Conservation (phyloP, 495 filamentous ascomycete genomes). For the Lentithecium fluviatile region DNA sequence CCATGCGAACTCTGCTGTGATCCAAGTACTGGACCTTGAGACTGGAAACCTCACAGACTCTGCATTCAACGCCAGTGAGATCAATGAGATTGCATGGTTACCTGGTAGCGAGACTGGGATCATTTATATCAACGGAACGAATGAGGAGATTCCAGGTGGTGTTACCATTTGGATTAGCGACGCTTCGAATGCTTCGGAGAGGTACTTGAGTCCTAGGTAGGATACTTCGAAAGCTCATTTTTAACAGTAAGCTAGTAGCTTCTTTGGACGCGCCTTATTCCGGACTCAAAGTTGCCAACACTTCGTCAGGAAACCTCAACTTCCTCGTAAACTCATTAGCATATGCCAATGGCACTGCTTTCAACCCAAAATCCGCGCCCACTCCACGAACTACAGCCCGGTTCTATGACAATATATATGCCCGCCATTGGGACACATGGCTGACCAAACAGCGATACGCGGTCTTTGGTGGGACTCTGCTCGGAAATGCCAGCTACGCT, state of each 20-base stretch:
- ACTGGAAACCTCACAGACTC: constrained; percentile 44
- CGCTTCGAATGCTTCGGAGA: constrained; percentile 2
- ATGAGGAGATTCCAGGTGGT: constrained; percentile 47
- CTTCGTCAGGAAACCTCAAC: constrained; percentile 28
- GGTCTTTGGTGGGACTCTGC: constrained; percentile 49
- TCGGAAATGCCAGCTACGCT: constrained; percentile 29
- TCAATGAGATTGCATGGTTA: constrained; percentile 50
- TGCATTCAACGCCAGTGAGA: constrained; percentile 45
- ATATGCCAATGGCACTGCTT: constrained; percentile 59
- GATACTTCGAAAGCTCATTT: neutral
- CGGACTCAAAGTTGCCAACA: constrained; percentile 34
- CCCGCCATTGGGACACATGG: constrained; percentile 76
- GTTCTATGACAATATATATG: constrained; percentile 69
- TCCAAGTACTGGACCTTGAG: constrained; percentile 45
- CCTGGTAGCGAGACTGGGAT: constrained; percentile 46
- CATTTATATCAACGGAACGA: constrained; percentile 52
- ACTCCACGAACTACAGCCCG: constrained; percentile 59
- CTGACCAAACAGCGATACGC: constrained; percentile 52
- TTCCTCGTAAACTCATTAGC: constrained; percentile 50
- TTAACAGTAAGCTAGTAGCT: constrained; percentile 21
- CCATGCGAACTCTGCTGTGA: constrained; percentile 42
- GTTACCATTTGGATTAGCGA: constrained; percentile 48
- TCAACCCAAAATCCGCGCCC: constrained; percentile 58
- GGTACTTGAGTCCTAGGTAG: neutral
- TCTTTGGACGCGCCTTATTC: constrained; percentile 31